Evolutionary conservation across 2,329 filamentous ascomycete species (phyloP).

Genomic region (Aspergillus jensenii): DNA sequence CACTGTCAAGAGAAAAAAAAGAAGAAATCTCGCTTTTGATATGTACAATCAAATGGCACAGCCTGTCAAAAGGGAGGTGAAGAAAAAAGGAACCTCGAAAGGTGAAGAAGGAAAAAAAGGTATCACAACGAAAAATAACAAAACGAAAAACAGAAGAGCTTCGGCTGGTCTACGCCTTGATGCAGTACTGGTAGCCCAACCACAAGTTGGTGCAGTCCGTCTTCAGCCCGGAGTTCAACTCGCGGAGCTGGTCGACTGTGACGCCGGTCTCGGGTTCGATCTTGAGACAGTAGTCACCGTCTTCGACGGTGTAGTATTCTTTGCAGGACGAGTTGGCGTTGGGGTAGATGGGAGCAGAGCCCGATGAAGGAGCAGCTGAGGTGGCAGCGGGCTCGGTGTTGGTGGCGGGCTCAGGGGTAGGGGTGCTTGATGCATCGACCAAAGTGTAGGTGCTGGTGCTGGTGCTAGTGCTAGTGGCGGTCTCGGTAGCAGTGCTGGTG

Average conservation of each 20-base stretch:
- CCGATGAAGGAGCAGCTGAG: constrained; percentile 10
- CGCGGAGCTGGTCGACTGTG: constrained; percentile 19
- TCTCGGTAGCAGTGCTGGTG: not conserved
- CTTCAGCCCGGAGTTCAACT: constrained; percentile 29
- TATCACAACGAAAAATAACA: not conserved
- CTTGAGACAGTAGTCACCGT: constrained; percentile 27
- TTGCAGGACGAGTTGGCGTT: constrained; percentile 19
- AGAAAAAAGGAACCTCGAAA: not conserved
- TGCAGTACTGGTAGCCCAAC: constrained; percentile 31
- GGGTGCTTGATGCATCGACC: not conserved
- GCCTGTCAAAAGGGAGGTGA: constrained; percentile 1
- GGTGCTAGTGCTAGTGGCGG: not conserved
- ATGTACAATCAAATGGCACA: constrained; percentile 6
- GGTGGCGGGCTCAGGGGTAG: not conserved
- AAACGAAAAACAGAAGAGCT: not conserved
- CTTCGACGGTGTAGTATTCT: constrained; percentile 17
- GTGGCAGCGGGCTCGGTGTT: not conserved
- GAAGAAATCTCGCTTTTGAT: constrained; percentile 1
- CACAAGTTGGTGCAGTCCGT: constrained; percentile 30
- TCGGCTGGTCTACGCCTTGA: constrained; percentile 12
- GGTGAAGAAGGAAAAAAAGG: not conserved
- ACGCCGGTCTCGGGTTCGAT: constrained; percentile 22
- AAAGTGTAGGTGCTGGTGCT: not conserved
- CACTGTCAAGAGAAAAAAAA: not conserved
- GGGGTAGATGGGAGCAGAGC: constrained; percentile 21